These are phyloP conservation scores for Penicillium sp. DNA, from an alignment of 2,329 filamentous ascomycete species.

Conservation along the genomic window DNA sequence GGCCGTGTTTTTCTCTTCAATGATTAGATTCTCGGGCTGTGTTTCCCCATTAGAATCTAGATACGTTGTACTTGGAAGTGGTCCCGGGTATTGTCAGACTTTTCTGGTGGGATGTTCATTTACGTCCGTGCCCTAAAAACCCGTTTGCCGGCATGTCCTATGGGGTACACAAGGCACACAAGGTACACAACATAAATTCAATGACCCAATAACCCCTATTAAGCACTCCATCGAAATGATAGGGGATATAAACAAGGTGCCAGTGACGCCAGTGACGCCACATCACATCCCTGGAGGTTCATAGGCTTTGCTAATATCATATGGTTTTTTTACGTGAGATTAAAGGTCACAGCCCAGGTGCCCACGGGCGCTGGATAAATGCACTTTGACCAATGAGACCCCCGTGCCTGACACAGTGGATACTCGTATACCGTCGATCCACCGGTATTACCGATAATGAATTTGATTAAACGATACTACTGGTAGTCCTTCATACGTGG, in stretches of 20 bases:
- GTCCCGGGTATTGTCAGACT: not conserved
- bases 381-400: not conserved
- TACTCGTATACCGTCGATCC: not conserved
- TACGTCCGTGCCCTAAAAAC: not conserved
- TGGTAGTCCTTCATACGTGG: too few relatives aligned
- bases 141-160: not conserved
- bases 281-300: not conserved
- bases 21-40: not conserved
- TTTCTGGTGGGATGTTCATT: not conserved
- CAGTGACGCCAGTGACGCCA: not conserved
- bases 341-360: not conserved
- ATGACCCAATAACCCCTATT: not conserved
- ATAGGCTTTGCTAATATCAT: not conserved
- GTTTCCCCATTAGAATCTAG: not conserved
- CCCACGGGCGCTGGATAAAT: not conserved
- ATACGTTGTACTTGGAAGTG: not conserved
- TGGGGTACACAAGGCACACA: not conserved
- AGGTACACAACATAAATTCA: not conserved
- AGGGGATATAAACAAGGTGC: not conserved
- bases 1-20: not conserved
- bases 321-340: constrained; percentile 1
- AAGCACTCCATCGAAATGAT: not conserved
- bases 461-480: not conserved
- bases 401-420: constrained; percentile 5
- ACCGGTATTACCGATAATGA: constrained; percentile 1